phyloP scores from a whole-genome alignment of 1,284 basidiomycete species.

The Trametes sp. region DNA sequence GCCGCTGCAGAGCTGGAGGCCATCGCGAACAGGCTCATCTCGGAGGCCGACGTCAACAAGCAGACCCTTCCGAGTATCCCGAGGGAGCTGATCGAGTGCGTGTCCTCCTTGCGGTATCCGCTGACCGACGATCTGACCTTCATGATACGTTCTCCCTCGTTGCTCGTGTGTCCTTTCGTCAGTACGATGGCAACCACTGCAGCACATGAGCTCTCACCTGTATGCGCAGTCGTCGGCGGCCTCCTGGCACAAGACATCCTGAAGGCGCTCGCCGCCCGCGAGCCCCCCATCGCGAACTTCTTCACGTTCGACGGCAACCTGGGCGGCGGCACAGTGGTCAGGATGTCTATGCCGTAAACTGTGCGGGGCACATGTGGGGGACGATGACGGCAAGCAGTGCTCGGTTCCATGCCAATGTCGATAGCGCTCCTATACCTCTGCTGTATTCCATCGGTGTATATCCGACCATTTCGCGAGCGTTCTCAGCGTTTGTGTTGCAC shows the following conservation, averaged over 20 bases:
- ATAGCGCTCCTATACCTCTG: slow-evolving; percentile 15
- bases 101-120: slow-evolving; percentile 20
- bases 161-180: slow-evolving; percentile 5
- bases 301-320: slow-evolving; percentile 89
- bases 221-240: slow-evolving; percentile 93
- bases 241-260: slow-evolving; percentile 95
- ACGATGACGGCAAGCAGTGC: slow-evolving; percentile 10
- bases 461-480: slow-evolving; percentile 31
- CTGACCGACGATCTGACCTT: not conserved
- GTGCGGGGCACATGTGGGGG: slow-evolving; percentile 6
- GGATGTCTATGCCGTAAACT: slow-evolving; percentile 53
- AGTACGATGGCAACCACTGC: slow-evolving; percentile 76
- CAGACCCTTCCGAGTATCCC: slow-evolving; percentile 67
- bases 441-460: slow-evolving; percentile 32
- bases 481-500: slow-evolving; percentile 23
- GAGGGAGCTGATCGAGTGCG: slow-evolving; percentile 65
- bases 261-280: slow-evolving; percentile 89
- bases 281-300: slow-evolving; percentile 93
- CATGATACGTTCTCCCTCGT: not conserved
- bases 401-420: slow-evolving; percentile 9
- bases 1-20: slow-evolving; percentile 65
- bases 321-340: slow-evolving; percentile 74
- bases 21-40: slow-evolving; percentile 68
- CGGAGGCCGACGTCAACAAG: slow-evolving; percentile 72
- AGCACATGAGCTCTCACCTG: slow-evolving; percentile 86